A percentile compares a stretch with the other conserved stretches of the same genome.
These are phyloP conservation scores for Amanita thiersii DNA, from an alignment of 768 basidiomycete genomes.

Conservation along the genomic window DNA sequence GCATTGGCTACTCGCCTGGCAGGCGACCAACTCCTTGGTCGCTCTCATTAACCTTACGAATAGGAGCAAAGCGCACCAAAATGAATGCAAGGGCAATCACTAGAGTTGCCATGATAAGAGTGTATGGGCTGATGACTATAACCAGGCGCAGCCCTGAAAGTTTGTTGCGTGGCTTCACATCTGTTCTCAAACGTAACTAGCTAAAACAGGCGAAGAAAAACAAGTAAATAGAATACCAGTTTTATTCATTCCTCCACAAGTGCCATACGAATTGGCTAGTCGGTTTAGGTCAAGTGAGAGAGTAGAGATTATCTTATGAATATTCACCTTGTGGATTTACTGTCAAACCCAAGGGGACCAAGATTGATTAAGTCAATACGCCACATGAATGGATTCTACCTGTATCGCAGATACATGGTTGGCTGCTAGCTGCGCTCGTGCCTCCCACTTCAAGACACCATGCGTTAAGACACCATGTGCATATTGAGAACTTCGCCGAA, in stretches of 20 bases:
- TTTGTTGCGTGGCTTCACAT: background rate
- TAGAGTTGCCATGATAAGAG: conserved; percentile 13
- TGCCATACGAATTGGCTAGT: background rate
- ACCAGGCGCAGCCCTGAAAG: conserved; percentile 7
- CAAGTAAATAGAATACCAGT: background rate
- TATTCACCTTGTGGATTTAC: too few species aligned
- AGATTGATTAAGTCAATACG: too few species aligned
- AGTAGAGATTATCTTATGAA: too few species aligned
- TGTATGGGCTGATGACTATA: conserved; percentile 16
- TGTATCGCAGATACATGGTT: too few species aligned
- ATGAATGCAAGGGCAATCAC: conserved; percentile 11
- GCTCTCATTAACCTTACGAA: background rate
- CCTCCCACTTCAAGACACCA: too few species aligned
- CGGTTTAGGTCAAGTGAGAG: background rate
- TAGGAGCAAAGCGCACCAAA: background rate
- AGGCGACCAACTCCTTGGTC: conserved; percentile 17
- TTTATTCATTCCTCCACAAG: background rate
- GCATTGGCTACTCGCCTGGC: conserved; percentile 16
- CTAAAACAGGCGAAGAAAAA: background rate
- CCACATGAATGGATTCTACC: too few species aligned
- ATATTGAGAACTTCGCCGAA: too few species aligned
- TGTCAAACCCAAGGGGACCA: too few species aligned
- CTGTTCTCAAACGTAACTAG: background rate
- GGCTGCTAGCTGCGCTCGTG: too few species aligned
- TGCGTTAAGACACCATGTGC: too few species aligned